phyloP scores from a whole-genome alignment of 2,329 filamentous ascomycete species.

The Eutypella sp. region DNA sequence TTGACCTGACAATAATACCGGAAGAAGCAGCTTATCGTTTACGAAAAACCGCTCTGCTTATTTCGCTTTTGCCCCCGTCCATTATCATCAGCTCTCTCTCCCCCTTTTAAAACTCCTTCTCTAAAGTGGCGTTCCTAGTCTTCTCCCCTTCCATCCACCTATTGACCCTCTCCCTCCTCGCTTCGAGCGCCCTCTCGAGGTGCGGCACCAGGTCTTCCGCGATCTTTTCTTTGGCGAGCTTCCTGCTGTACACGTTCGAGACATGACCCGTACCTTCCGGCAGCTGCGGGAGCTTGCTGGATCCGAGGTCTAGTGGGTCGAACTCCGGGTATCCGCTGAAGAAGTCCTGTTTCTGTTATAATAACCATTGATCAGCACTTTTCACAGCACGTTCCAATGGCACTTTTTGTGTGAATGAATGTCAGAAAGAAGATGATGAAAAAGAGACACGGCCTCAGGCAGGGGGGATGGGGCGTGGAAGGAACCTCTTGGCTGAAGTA shows the following conservation, averaged over 20 bases:
- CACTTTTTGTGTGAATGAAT: background rate
- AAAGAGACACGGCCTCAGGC: no score
- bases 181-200: slow-evolving; percentile 22
- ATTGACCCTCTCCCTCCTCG: slow-evolving; percentile 15
- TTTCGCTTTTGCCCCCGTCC: no score
- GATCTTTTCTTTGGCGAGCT: slow-evolving; percentile 32
- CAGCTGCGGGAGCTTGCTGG: slow-evolving; percentile 6
- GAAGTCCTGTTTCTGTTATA: slow-evolving; percentile 14
- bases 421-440: background rate
- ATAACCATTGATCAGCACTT: background rate
- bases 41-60: no score
- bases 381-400: background rate
- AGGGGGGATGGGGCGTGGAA: no score
- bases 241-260: slow-evolving; percentile 27
- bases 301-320: slow-evolving; percentile 7
- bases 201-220: slow-evolving; percentile 34
- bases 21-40: no score
- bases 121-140: no score
- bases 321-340: slow-evolving; percentile 35
- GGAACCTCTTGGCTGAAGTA: no score
- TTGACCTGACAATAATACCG: no score
- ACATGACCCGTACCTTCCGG: slow-evolving; percentile 8
- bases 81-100: no score
- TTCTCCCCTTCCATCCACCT: slow-evolving; percentile 6
- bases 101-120: no score